Base-by-base conservation (phyloP, 768 basidiomycete species). In the Termitomyces sp. region DNA sequence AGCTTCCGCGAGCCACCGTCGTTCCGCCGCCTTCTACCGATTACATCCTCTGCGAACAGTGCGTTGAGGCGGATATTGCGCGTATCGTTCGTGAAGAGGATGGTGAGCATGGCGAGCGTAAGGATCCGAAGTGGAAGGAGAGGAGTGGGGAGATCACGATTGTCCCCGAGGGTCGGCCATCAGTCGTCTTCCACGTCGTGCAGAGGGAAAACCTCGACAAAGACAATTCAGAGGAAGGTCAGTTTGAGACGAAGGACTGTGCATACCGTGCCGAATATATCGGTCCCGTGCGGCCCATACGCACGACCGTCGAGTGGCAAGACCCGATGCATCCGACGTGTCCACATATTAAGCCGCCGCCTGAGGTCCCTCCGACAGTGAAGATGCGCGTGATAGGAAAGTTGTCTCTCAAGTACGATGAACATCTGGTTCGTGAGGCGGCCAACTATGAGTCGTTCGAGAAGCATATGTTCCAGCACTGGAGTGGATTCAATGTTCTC, bases 401-500 rank as follows among this genome's bases (percentile, higher is more conserved):
- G 62, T 64, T 83, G 36, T 80, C 81, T 0, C 53, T 71, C 18
- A 32, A 69, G 48, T 4, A 67, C 16, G 80, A 81, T 34, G 0
- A 0, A 0, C 82, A 82, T 56, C 69, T 82, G 12, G 62, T 1
- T 0, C 49, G 39, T 12, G 82, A 84, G 62, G 79, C 78, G 8
- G 61, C 56, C 22, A 77, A 76, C 47, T 84, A 83, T 62, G 69
- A 76, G 63, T 44, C 39, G 1, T 79, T 85, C 64, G 77, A 79
- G 2, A 50, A 59, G 10, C 76, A 81, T 57, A 69, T 82, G 48
- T 79, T 75, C 60, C 68, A 82, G 64, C 78, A 82, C 46, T 82
- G 76, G 76, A 77, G 66, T 58, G 83, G 83, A 2, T 76, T 72
- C 58, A 80, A 82, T 56, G 56, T 81, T 40, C 63, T 80, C 1